Percentiles rank a stretch among this genome's conserved stretches.
phyloP scores from a whole-genome alignment of 1,139 yeast genomes.

The Oligophagozyma castellii region DNA sequence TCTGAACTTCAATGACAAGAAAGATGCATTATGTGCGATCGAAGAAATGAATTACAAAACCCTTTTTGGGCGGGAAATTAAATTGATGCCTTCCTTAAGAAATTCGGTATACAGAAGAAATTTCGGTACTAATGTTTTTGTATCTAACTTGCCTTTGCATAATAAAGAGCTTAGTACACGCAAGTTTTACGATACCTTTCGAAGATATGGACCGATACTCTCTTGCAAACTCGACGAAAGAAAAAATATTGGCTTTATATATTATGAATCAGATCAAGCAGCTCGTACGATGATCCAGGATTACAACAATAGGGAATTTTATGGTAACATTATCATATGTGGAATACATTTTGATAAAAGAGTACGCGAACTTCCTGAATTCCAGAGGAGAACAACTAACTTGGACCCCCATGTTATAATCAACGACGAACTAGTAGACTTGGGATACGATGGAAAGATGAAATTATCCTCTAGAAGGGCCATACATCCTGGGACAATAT shows the following conservation, averaged over 20 bases:
- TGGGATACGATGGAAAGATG: slow-evolving; percentile 9
- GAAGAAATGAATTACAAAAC: slow-evolving; percentile 32
- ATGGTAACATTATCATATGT: slow-evolving; percentile 23
- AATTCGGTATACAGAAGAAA: slow-evolving; percentile 17
- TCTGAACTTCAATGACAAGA: slow-evolving; percentile 29
- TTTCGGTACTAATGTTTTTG: slow-evolving; percentile 19
- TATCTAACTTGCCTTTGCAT: slow-evolving; percentile 26
- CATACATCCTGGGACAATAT: slow-evolving; percentile 26
- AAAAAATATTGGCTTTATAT: slow-evolving; percentile 34
- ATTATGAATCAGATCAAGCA: slow-evolving; percentile 28
- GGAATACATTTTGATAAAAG: slow-evolving; percentile 33
- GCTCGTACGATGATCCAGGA: slow-evolving; percentile 30
- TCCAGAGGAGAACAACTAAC: slow-evolving; percentile 15
- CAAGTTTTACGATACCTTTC: slow-evolving; percentile 31
- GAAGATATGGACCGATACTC: slow-evolving; percentile 28
- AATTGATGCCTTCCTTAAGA: slow-evolving; percentile 40
- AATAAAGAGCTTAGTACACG: slow-evolving; percentile 27
- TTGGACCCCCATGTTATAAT: slow-evolving; percentile 14
- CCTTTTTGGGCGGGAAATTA: slow-evolving; percentile 30
- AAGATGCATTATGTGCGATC: slow-evolving; percentile 30
- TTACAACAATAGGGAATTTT: slow-evolving; percentile 24
- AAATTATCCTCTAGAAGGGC: neutral
- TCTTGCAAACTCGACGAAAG: slow-evolving; percentile 33
- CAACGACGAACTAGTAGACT: slow-evolving; percentile 11
- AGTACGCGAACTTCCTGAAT: slow-evolving; percentile 23